Conservation (phyloP, 2,329 filamentous ascomycete species). For the Colletotrichum tanaceti region DNA sequence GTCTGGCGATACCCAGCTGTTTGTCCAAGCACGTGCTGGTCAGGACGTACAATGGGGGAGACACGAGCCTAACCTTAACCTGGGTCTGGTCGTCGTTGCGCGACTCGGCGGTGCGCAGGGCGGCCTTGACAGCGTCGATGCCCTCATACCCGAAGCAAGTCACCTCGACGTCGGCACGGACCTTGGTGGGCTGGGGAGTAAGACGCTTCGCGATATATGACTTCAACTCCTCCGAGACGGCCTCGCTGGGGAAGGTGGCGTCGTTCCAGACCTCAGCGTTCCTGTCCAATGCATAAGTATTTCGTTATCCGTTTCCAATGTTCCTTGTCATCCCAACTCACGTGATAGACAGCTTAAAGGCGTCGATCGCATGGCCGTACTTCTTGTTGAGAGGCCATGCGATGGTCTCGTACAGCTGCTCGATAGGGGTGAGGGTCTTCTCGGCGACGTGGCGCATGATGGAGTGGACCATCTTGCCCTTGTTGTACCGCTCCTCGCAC, state of each 20-base stretch:
- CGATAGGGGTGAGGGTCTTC: conserved; percentile 94
- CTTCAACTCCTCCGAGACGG: conserved; percentile 89
- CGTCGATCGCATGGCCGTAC: conserved; percentile 95
- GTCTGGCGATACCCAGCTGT: conserved; percentile 80
- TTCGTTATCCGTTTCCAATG: background rate
- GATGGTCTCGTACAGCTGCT: conserved; percentile 92
- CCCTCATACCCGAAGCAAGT: conserved; percentile 96
- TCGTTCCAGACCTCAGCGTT: conserved; percentile 98
- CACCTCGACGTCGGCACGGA: conserved; percentile 96
- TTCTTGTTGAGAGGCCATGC: conserved; percentile 98
- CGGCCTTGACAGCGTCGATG: conserved; percentile 96
- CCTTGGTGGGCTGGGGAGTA: conserved; percentile 98
- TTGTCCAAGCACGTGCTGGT: conserved; percentile 98
- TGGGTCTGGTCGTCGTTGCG: conserved; percentile 92
- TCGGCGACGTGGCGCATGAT: conserved; percentile 99
- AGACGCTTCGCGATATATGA: conserved; percentile 97
- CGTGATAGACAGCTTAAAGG: conserved; percentile 99
- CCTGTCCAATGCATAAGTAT: conserved; percentile 54
- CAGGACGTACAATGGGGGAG: conserved; percentile 94
- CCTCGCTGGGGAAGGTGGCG: conserved; percentile 85
- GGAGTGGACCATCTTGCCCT: conserved; percentile 99
- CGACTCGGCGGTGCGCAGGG: conserved; percentile 89
- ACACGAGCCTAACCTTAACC: conserved; percentile 99
- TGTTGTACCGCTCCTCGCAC: conserved; percentile 99
- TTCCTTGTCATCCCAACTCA: conserved; percentile 56